phyloP scores from a whole-genome alignment of 2,329 filamentous ascomycete species.

The Ophiostoma montium region DNA sequence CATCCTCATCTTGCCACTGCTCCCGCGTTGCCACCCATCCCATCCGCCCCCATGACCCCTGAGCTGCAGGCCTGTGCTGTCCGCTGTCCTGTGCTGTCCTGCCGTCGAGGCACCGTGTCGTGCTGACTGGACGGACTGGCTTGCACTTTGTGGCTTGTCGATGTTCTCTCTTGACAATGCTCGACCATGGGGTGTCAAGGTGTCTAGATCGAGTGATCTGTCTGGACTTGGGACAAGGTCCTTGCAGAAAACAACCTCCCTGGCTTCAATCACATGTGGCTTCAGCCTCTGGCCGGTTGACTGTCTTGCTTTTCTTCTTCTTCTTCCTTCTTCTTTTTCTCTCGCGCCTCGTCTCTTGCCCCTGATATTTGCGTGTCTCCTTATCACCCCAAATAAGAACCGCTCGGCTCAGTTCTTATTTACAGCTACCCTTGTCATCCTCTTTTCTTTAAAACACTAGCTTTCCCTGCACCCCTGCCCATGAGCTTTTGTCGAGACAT shows the following conservation, averaged over 20 bases:
- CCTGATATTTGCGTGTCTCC: constrained; percentile 5
- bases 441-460: constrained; percentile 10
- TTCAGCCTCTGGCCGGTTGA: not conserved
- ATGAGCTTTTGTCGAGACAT: constrained; percentile 9
- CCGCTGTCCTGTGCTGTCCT: too few species aligned
- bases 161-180: too few species aligned
- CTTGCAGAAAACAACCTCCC: not conserved
- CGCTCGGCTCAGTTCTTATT: constrained; percentile 1
- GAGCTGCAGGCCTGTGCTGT: not conserved
- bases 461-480: constrained; percentile 3
- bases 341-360: constrained; percentile 3
- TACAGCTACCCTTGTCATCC: not conserved
- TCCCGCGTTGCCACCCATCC: not conserved
- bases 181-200: too few species aligned
- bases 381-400: constrained; percentile 10
- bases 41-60: not conserved
- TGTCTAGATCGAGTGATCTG: not conserved
- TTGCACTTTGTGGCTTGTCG: not conserved
- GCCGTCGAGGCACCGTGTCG: too few species aligned
- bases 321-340: constrained; percentile 1
- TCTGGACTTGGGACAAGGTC: not conserved
- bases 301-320: not conserved
- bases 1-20: not conserved
- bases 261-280: not conserved
- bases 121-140: too few species aligned